phyloP scores from a whole-genome alignment of 2,329 filamentous ascomycete species.

The Chalaropsis thielavioides region DNA sequence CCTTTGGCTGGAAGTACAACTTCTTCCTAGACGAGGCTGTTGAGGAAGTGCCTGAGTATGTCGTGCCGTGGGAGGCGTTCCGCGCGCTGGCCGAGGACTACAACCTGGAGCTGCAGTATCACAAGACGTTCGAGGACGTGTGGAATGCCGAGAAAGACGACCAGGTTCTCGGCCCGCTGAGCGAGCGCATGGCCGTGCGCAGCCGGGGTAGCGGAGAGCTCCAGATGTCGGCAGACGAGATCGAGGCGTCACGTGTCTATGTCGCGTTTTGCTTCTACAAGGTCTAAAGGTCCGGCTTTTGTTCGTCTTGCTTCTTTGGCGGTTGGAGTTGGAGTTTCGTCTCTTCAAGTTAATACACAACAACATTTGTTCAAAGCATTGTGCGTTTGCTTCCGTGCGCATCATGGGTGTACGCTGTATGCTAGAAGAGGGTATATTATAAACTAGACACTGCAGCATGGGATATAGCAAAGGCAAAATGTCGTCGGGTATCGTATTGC shows the following conservation, averaged over 20 bases:
- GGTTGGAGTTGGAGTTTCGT: not conserved
- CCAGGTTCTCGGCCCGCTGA: slow-evolving; percentile 62
- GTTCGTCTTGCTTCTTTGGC: not conserved
- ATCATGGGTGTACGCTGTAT: not conserved
- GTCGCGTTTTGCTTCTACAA: slow-evolving; percentile 96
- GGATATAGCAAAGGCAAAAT: slow-evolving; percentile 19
- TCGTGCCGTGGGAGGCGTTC: slow-evolving; percentile 96
- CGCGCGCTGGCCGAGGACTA: slow-evolving; percentile 90
- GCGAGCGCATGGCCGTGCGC: slow-evolving; percentile 89
- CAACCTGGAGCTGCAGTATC: slow-evolving; percentile 89
- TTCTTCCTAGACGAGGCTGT: slow-evolving; percentile 95
- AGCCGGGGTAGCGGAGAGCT: slow-evolving; percentile 52
- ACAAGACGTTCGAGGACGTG: slow-evolving; percentile 78
- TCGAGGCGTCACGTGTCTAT: slow-evolving; percentile 86
- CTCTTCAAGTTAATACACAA: not conserved
- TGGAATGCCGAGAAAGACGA: slow-evolving; percentile 89
- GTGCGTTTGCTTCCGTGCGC: not conserved
- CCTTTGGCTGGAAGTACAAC: slow-evolving; percentile 95
- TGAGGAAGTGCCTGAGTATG: slow-evolving; percentile 90
- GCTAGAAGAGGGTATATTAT: slow-evolving; percentile 6
- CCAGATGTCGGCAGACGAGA: slow-evolving; percentile 68
- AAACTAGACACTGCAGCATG: slow-evolving; percentile 11
- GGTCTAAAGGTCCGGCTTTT: slow-evolving; percentile 37
- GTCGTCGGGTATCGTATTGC: not conserved
- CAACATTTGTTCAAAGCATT: not conserved